These are phyloP conservation scores for Rhodotorula sp. DNA, from an alignment of 1,284 basidiomycete species.

Conservation along the genomic window DNA sequence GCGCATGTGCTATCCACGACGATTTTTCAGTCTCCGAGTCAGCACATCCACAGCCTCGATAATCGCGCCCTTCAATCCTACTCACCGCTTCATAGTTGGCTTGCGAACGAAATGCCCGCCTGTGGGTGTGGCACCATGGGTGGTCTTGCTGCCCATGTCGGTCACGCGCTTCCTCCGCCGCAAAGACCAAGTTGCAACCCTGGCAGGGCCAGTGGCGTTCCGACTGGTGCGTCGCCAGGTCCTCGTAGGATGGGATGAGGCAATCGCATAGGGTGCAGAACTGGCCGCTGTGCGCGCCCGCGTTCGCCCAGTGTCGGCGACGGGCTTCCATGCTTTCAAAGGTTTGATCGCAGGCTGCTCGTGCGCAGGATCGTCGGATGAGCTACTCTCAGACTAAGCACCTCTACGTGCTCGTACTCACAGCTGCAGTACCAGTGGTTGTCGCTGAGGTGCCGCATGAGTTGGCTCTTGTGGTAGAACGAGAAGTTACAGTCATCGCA, in stretches of 20 bases:
- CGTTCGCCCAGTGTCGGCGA: conserved; percentile 38
- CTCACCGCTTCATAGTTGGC: background rate
- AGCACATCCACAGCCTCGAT: background rate
- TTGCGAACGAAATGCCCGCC: background rate
- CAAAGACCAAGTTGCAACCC: conserved; percentile 47
- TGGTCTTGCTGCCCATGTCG: conserved; percentile 60
- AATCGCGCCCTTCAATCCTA: background rate
- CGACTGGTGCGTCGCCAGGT: conserved; percentile 12
- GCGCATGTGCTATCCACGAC: conserved; percentile 45
- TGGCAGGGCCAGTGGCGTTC: conserved; percentile 17
- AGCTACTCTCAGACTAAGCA: background rate
- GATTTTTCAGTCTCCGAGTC: background rate
- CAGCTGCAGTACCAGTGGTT: background rate
- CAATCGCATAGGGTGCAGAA: conserved; percentile 56
- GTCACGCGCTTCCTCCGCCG: conserved; percentile 50
- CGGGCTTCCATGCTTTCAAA: background rate
- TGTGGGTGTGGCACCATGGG: conserved; percentile 11
- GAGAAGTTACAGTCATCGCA: no score
- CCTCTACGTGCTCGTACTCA: background rate
- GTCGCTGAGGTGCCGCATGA: background rate
- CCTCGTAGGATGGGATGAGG: conserved; percentile 47
- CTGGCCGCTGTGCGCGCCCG: conserved; percentile 49
- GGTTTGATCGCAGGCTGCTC: background rate
- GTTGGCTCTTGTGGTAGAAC: background rate
- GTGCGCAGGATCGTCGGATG: no score